These are phyloP conservation scores for Echinochloa phyllopogon DNA, from an alignment of 176 grass and related monocot species.

Conservation along the genomic window DNA sequence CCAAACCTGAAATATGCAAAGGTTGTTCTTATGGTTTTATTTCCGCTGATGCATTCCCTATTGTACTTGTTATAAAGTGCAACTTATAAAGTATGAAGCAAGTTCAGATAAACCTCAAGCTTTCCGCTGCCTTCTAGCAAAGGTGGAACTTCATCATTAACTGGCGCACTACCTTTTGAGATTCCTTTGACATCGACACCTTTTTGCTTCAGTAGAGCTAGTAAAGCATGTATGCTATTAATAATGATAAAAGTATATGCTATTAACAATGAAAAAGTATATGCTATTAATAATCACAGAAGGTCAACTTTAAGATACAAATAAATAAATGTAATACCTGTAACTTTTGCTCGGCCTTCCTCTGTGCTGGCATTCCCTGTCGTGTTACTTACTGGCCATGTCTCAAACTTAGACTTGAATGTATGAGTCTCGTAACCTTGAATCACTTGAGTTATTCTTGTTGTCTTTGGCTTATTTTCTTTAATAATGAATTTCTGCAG, in stretches of 20 bases:
- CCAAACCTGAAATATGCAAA: slow-evolving; percentile 75
- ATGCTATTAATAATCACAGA: slow-evolving; percentile 37
- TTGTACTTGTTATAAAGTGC: slow-evolving; percentile 10
- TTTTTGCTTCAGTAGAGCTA: slow-evolving; percentile 73
- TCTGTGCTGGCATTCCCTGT: slow-evolving; percentile 54
- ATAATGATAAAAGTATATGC: slow-evolving; percentile 29
- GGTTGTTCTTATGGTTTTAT: slow-evolving; percentile 25
- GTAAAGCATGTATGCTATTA: slow-evolving; percentile 43
- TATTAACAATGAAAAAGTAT: slow-evolving; percentile 33
- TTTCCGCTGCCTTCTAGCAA: slow-evolving; percentile 80
- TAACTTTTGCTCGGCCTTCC: slow-evolving; percentile 66
- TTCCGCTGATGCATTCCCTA: slow-evolving; percentile 12
- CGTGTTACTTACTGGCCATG: slow-evolving; percentile 63
- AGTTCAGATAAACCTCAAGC: slow-evolving; percentile 69
- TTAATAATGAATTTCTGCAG: slow-evolving; percentile 76
- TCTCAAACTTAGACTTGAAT: slow-evolving; percentile 92
- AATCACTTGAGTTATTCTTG: slow-evolving; percentile 75
- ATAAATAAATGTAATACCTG: slow-evolving; percentile 54
- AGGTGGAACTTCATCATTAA: slow-evolving; percentile 82
- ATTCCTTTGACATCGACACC: slow-evolving; percentile 72
- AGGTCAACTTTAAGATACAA: background rate
- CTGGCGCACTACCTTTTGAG: slow-evolving; percentile 52
- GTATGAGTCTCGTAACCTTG: slow-evolving; percentile 88
- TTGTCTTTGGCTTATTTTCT: slow-evolving; percentile 76
- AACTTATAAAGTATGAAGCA: slow-evolving; percentile 25